Evolutionary conservation across 1,284 basidiomycete species (phyloP), one percentile per base, ranked within the genome.

Genomic region (Ceratorhiza oryzae-sativae): DNA sequence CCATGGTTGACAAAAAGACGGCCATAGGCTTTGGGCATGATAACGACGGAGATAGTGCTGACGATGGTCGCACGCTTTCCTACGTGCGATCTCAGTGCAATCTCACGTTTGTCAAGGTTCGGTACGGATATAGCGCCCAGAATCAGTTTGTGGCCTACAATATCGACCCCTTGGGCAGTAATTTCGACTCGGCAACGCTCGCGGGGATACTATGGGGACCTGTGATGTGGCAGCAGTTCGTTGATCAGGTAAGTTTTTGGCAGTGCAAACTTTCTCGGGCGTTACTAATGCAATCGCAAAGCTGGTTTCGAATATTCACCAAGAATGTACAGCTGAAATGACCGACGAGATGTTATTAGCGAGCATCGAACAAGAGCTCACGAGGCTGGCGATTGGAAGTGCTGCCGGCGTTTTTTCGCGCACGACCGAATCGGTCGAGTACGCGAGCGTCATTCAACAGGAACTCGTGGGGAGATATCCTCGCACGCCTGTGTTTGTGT

Each of bases 201-300:
- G 51, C 65, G 2, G 55, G 39, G 8, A 34, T 71, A 12, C 51
- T 71, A 1, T 71, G 67, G 67, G 39, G 41, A 1, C 67, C 67
- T 5, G 20, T 71, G 25, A 71, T 71, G n/a, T 71, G 67, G 67
- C 67, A 71, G 20, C 55, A 71, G 23, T 32, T 60, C 12, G 60
- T 42, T 9, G 27, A 39, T 8, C 67, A 71, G 67, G 67, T 71
- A 39, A 13, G 55, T 60, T 32, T 41, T 8, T 27, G 15, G 9
- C n/a, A 27, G 12, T 58, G 12, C 27, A 41, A 30, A 3, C 15
- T 70, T 12, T 42, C 1, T 27, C 30, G n/a, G 2, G 46, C 23
- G 25, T 34, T 32, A 10, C 30, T 56, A 2, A 61, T 61, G 2
- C 1, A 1, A 18, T 12, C 46, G 30, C 32, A 25, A 25, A 71